Base-by-base conservation (phyloP, 805 yeast genomes). In the Cyberlindnera euphorbiiphila region DNA sequence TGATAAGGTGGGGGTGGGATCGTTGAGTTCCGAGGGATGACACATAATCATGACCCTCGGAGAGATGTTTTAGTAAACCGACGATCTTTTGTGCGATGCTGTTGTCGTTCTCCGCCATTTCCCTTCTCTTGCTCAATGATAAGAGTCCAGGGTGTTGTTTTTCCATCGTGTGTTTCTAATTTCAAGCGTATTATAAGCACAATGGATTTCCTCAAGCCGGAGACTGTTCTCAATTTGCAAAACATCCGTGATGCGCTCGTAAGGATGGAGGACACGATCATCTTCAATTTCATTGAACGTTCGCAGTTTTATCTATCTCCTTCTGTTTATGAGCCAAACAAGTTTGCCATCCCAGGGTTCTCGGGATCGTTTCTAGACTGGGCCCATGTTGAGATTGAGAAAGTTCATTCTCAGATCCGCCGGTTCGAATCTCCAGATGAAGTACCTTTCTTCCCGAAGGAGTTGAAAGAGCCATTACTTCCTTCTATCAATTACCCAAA, bases 401-500 rank as follows among this genome's bases (percentile, higher is more conserved):
- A 64, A 34, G 65, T 72, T 13, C 87, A 84, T 36, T 74, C 95
- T 3, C 93, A 85, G 59, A 71, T 89, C 23, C 75, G 98, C 54
- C 72, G 98, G 51, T 93, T 78, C 58, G 89, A 88, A 56, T 87
- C 96, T 0, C 98, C 98, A 0, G 98, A 93, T 60, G 96, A 93
- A 61, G 69, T 76, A 10, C 89, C 98, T 6, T 93, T 88, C 58
- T 88, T 81, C 66, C 94, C 95, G 3, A 66, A 75, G 21, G 67
- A 71, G 13, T 60, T 83, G 36, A 62, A 78, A 32, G 61, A 72
- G 17, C 80, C 95, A n/a, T 69, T 86, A 35, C 66, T 93, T 32
- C 98, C 98, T 4, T 68, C 83, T 14, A 66, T 88, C 29, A 66
- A 81, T 36, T 86, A 87, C 56, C 96, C 98, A 4, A 72, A 72